Evolutionary conservation across 2,329 filamentous ascomycete genomes (phyloP), one percentile per base, ranked within the genome.

Genomic region (Aspergillus texensis): DNA sequence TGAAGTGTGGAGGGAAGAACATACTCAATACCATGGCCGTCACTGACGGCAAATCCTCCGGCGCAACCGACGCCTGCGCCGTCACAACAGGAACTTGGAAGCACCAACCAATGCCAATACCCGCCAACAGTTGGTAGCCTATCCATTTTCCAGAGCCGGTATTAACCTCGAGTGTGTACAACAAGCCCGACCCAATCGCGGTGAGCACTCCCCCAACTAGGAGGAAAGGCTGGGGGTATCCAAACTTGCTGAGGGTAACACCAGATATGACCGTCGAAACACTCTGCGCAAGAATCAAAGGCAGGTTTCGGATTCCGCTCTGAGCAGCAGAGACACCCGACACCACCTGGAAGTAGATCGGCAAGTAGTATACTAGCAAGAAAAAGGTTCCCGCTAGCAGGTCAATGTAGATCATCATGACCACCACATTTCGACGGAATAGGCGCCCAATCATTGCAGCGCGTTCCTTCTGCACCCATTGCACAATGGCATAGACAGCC

Each of bases 291-390:
- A 82, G 63, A 4, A 83, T 75, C 16, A 82, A 66, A 19, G 81
- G 77, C 12, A 84, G 67, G 57, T 80, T 82, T 39, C 74, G 70
- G 14, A 84, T 72, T 6, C 82, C 82, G 2, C 75, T 78, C 28
- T 69, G 58, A 14, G 45, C 82, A 70, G 9, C 69, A 16, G 43
- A 46, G 21, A 46, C 43, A 14, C 43, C 43, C 2, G n/a, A 21
- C 10, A 46, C 21, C n/a, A 24, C 71, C 66, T 84, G 81, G 71
- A 84, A 84, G 67, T 81, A 83, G 58, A 83, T 81, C 39, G 81
- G 81, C 0, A 83, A 71, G 66, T 81, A 83, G 70, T 82, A 83
- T 11, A 83, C 66, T 2, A 78, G 57, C 16, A 80, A 43, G 61
- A 79, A 67, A 10, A 65, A 68, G 0, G 36, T 45, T 12, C 55